A percentile compares a stretch with the other conserved stretches of the same genome.
phyloP scores from a whole-genome alignment of 2,329 filamentous ascomycete species.

The Beauveria brongniartii region DNA sequence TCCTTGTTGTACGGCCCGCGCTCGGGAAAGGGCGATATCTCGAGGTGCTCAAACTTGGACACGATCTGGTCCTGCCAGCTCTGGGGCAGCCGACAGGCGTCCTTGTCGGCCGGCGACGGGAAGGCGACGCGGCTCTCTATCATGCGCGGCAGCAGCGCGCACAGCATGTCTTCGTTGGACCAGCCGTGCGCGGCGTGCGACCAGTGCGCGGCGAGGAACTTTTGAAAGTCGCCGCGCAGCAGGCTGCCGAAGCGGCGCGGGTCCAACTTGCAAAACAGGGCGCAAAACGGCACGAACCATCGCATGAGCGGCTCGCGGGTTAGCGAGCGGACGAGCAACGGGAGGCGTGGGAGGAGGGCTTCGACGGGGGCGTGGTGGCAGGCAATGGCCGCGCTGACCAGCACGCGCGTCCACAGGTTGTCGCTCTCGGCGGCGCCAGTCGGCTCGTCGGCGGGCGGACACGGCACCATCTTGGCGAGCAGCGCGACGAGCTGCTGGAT shows the following conservation, averaged over 20 bases:
- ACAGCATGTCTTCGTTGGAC: conserved; percentile 59
- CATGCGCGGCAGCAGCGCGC: conserved; percentile 60
- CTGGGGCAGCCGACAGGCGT: conserved; percentile 50
- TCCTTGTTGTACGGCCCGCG: conserved; percentile 54
- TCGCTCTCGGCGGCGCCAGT: conserved; percentile 26
- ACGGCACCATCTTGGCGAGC: conserved; percentile 40
- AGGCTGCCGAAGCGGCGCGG: conserved; percentile 67
- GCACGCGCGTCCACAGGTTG: conserved; percentile 48
- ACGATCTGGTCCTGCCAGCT: conserved; percentile 68
- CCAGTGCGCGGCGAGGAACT: conserved; percentile 72
- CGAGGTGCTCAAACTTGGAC: conserved; percentile 57
- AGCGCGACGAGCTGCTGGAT: conserved; percentile 48
- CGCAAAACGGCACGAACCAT: conserved; percentile 81
- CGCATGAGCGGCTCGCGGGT: conserved; percentile 56
- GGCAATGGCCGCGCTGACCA: conserved; percentile 55
- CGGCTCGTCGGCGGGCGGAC: conserved; percentile 29
- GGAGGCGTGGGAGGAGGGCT: conserved; percentile 62
- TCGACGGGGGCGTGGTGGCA: conserved; percentile 75
- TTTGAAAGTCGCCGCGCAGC: conserved; percentile 75
- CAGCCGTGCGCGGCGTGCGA: conserved; percentile 45
- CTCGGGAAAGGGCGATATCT: conserved; percentile 57
- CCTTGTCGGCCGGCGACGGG: conserved; percentile 41
- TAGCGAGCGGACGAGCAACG: conserved; percentile 55
- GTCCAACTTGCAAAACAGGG: conserved; percentile 68
- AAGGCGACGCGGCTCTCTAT: conserved; percentile 48